phyloP scores from a whole-genome alignment of 2,329 filamentous ascomycete species.

The Scedosporium dehoogii region DNA sequence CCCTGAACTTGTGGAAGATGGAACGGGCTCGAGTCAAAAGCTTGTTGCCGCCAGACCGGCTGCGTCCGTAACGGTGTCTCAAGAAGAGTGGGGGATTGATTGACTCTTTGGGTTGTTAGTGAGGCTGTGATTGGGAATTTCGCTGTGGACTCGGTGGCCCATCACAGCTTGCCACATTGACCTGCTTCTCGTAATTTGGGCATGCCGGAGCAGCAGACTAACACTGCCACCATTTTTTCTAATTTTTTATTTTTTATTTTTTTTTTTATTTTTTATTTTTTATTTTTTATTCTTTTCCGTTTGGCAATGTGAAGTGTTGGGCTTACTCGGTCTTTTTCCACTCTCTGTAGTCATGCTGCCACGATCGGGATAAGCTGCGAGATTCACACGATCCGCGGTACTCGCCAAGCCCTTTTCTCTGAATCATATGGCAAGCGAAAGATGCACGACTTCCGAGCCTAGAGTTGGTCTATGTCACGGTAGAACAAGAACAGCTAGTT shows the following conservation, averaged over 20 bases:
- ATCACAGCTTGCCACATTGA: background rate
- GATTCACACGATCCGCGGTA: no score
- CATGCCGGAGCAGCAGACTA: background rate
- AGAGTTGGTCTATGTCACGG: no score
- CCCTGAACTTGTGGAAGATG: background rate
- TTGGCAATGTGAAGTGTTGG: no score
- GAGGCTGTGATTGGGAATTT: background rate
- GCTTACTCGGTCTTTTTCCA: no score
- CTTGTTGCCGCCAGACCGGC: background rate
- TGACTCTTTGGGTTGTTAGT: background rate
- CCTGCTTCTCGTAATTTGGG: background rate
- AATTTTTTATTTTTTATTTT: background rate
- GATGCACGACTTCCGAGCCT: no score
- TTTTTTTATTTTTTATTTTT: no score
- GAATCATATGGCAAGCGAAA: no score
- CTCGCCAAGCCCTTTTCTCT: no score
- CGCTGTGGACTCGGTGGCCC: background rate
- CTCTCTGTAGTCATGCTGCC: no score
- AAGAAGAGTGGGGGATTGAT: background rate
- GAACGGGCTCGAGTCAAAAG: background rate
- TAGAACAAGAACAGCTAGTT: no score
- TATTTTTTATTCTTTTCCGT: no score
- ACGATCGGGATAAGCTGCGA: no score
- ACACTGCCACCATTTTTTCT: background rate
- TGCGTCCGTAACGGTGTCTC: background rate